phyloP scores from a whole-genome alignment of 1,284 basidiomycete species.

The Inonotus hispidus region DNA sequence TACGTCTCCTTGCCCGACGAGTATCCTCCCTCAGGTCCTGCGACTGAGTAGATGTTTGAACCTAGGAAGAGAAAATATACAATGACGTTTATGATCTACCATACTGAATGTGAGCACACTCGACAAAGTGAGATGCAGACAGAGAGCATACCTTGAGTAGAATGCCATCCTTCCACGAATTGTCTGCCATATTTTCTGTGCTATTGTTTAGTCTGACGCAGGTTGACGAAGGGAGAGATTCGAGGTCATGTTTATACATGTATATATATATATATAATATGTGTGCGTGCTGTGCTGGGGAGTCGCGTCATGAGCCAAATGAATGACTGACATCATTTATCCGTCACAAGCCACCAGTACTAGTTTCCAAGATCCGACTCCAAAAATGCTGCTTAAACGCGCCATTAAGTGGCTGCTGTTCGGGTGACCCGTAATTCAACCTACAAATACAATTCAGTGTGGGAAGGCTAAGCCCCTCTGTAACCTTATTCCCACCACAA shows the following conservation, averaged over 20 bases:
- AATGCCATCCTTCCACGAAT: slow-evolving; percentile 71
- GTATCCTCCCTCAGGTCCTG: slow-evolving; percentile 66
- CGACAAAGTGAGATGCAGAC: slow-evolving; percentile 15
- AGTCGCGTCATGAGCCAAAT: not conserved
- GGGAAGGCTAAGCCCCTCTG: too few relatives aligned
- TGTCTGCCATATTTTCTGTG: slow-evolving; percentile 39
- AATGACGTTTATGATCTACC: slow-evolving; percentile 70
- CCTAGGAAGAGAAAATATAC: slow-evolving; percentile 81
- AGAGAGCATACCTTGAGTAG: slow-evolving; percentile 58
- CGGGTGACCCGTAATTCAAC: too few relatives aligned
- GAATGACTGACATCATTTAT: not conserved
- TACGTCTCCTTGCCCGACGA: slow-evolving; percentile 76
- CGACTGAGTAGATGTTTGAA: slow-evolving; percentile 82
- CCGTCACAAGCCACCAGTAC: not conserved
- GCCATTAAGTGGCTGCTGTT: too few relatives aligned
- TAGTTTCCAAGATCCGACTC: not conserved
- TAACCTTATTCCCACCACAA: too few relatives aligned
- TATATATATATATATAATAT: too few relatives aligned
- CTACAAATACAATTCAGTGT: too few relatives aligned
- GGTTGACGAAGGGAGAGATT: too few relatives aligned
- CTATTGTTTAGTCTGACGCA: too few relatives aligned
- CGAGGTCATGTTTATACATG: not conserved
- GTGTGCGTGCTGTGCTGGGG: too few relatives aligned
- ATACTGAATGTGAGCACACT: not conserved
- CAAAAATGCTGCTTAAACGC: too few relatives aligned